A percentile compares a stretch with the other conserved stretches of the same genome.
These are phyloP conservation scores for Ganoderma boninense DNA, from an alignment of 1,284 basidiomycete genomes.

Conservation along the genomic window DNA sequence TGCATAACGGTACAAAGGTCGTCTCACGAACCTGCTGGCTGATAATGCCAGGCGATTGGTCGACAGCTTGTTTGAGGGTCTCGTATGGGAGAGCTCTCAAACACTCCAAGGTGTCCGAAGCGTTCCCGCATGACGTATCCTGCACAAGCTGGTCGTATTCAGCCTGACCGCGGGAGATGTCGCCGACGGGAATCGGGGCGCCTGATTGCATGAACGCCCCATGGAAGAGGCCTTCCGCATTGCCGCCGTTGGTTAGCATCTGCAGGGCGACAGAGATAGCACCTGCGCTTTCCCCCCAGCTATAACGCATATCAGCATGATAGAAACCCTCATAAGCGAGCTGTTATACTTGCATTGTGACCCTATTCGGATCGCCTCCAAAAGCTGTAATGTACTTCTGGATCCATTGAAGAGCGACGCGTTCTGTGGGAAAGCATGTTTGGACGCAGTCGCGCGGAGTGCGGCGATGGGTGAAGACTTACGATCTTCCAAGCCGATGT, in stretches of 20 bases:
- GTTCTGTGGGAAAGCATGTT: slow-evolving; percentile 20
- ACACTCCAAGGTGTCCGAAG: slow-evolving; percentile 48
- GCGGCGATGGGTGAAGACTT: slow-evolving; percentile 27
- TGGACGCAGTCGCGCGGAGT: neutral
- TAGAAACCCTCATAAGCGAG: neutral
- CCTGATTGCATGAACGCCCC: slow-evolving; percentile 49
- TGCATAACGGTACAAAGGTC: too few relatives aligned
- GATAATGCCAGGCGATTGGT: slow-evolving; percentile 39
- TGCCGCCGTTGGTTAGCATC: slow-evolving; percentile 42
- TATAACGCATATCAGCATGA: slow-evolving; percentile 15
- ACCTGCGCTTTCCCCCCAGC: slow-evolving; percentile 55
- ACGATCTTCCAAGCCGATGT: slow-evolving; percentile 64
- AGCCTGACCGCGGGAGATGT: slow-evolving; percentile 42
- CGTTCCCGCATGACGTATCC: slow-evolving; percentile 39
- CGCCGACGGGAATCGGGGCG: slow-evolving; percentile 42
- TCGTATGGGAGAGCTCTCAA: slow-evolving; percentile 45
- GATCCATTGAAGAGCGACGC: slow-evolving; percentile 43
- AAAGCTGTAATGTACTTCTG: slow-evolving; percentile 70
- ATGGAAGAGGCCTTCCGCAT: slow-evolving; percentile 44
- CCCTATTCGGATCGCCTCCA: slow-evolving; percentile 66
- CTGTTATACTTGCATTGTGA: slow-evolving; percentile 55
- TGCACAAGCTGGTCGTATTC: slow-evolving; percentile 45
- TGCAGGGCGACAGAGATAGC: slow-evolving; percentile 45
- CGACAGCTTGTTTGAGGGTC: slow-evolving; percentile 41
- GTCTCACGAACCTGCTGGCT: slow-evolving; percentile 35